Evolutionary conservation across 345 rosid species (phyloP).

Genomic region (Durio zibethinus): DNA sequence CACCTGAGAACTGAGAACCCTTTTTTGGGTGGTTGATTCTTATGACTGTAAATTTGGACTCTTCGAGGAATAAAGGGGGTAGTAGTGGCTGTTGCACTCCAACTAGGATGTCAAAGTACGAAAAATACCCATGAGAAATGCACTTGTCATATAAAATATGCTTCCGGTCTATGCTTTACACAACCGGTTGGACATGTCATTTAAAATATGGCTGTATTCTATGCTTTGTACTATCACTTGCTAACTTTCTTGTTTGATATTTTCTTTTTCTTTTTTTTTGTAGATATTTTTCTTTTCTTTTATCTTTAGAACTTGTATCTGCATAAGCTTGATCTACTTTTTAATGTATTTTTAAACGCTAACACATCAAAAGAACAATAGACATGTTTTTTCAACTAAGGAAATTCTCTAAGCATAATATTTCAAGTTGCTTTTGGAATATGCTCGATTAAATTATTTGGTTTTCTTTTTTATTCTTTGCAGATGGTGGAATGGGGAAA

Average conservation of each 20-base stretch:
- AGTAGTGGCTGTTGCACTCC: neutral
- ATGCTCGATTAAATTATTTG: neutral
- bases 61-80: neutral
- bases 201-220: neutral
- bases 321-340: neutral
- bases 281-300: neutral
- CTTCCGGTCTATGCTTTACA: neutral
- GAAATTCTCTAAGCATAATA: neutral
- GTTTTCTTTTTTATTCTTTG: neutral
- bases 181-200: neutral
- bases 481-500: slow-evolving; percentile 72
- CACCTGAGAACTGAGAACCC: neutral
- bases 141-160: neutral
- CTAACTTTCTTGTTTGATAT: neutral
- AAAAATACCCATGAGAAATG: neutral
- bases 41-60: neutral
- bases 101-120: neutral
- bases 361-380: neutral
- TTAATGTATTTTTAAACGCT: neutral
- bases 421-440: neutral
- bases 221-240: neutral
- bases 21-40: neutral
- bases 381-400: neutral
- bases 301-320: neutral
- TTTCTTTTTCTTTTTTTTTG: neutral